A percentile compares a stretch with the other conserved stretches of the same genome.
Conservation (phyloP, 768 basidiomycete species). For the Mycena polygramma region DNA sequence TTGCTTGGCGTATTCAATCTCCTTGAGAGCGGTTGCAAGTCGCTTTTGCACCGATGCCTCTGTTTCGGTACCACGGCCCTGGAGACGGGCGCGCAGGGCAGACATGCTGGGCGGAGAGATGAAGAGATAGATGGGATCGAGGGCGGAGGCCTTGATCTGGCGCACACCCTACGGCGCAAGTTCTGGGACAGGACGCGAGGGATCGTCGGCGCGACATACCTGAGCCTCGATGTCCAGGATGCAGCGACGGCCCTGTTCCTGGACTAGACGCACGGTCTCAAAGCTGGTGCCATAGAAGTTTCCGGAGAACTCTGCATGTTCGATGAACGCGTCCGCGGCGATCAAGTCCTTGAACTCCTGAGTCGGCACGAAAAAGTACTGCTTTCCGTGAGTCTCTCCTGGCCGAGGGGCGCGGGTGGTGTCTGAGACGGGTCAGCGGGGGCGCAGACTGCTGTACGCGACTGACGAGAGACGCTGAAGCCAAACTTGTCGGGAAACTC, state of each 20-base stretch:
- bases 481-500: constrained; percentile 90
- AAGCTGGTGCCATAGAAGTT: constrained; percentile 96
- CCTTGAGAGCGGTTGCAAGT: constrained; percentile 80
- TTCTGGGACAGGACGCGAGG: constrained; percentile 32
- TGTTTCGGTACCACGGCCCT: constrained; percentile 87
- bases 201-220: constrained; percentile 58
- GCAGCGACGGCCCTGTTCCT: constrained; percentile 80
- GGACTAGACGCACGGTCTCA: constrained; percentile 78
- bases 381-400: constrained; percentile 84
- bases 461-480: constrained; percentile 93
- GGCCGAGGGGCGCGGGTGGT: constrained; percentile 89
- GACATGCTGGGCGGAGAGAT: constrained; percentile 88
- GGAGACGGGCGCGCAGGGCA: constrained; percentile 78
- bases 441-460: constrained; percentile 24
- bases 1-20: constrained; percentile 88
- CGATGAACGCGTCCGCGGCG: constrained; percentile 84
- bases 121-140: constrained; percentile 92
- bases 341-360: constrained; percentile 83
- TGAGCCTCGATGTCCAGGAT: constrained; percentile 97
- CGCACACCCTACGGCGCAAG: constrained; percentile 79
- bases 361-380: constrained; percentile 87
- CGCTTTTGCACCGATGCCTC: constrained; percentile 80
- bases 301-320: constrained; percentile 93
- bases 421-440: constrained; percentile 61
- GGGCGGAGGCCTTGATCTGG: constrained; percentile 85